Evolutionary conservation across 768 basidiomycete genomes (phyloP), one percentile per base, ranked within the genome.

Genomic region (Tricholoma hemisulphureum): DNA sequence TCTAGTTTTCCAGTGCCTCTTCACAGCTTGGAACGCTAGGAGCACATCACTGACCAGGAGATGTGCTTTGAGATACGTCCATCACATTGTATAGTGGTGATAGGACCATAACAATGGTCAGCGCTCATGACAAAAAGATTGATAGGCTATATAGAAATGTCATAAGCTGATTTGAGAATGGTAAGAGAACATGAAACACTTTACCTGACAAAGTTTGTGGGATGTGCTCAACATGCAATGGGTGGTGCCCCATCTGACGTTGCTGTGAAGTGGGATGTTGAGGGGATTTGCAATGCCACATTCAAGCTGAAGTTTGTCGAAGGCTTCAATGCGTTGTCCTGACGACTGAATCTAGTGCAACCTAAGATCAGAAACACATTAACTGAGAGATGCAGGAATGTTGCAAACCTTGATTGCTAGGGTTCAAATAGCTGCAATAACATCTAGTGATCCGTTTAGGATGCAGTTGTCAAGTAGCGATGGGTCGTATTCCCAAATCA

Each of bases 231-330:
- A 26, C 45, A 46, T 46, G 11, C 14, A 1, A 26, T 26, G 8
- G 6, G 45, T 14, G 8, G 45, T 26, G 21, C 37, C 37, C 37
- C 37, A 39, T 39, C 37, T 18, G 16, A 18, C 16, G 18, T 39
- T 39, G 37, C 41, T 43, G 21, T 43, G 41, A 23, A 46, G 45
- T 14, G 45, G 23, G 23, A 46, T 46, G 3, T 46, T 46, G 23
- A 46, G 45, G 11, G 24, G 45, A 24, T 24, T 24, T 26, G 45
- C 16, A 13, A 46, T 24, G 23, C 13, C 45, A 46, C 23, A 46
- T 46, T 46, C 18, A 0, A 46, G 7, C 49, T 71, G 69, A n/a
- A 68, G 23, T 2, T 32, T 53, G 16, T 71, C 20, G 3, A 39
- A 39, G 37, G 16, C 16, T 39, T 39, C 4, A 34, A 43, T 43